Evolutionary conservation across 352 stramenopile genomes (phyloP).

Genomic region (Pythium aquatile): DNA sequence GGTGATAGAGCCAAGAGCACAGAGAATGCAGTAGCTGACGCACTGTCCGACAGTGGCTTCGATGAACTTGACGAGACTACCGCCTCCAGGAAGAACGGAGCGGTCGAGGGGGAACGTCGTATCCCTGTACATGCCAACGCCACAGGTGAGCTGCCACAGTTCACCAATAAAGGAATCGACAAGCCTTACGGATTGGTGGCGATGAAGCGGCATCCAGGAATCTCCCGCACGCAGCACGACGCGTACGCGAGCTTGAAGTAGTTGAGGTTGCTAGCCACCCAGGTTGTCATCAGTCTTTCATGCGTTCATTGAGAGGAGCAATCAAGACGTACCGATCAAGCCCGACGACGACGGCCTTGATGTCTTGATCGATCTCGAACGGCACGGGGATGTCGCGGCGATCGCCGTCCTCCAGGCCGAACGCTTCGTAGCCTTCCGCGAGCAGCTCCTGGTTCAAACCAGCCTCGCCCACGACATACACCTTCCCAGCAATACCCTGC

Average conservation of each 20-base stretch:
- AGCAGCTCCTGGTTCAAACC: conserved; percentile 67
- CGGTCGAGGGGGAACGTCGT: conserved; percentile 72
- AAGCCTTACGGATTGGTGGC: conserved; percentile 72
- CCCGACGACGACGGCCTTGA: conserved; percentile 79
- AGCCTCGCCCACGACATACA: conserved; percentile 82
- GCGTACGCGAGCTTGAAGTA: conserved; percentile 89
- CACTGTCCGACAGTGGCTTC: conserved; percentile 67
- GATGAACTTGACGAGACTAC: conserved; percentile 68
- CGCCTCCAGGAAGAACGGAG: conserved; percentile 69
- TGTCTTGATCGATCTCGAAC: conserved; percentile 64
- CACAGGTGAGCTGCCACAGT: background rate
- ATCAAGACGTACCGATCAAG: conserved; percentile 52
- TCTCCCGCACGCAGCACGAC: conserved; percentile 64
- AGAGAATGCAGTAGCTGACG: conserved; percentile 6
- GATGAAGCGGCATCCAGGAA: conserved; percentile 77
- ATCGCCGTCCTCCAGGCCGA: conserved; percentile 66
- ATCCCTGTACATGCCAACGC: conserved; percentile 40
- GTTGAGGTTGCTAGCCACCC: conserved; percentile 48
- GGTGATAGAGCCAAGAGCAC: too few relatives aligned
- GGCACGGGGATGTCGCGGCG: conserved; percentile 65
- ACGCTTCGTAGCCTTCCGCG: conserved; percentile 63
- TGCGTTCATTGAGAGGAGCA: too few relatives aligned
- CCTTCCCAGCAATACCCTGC: conserved; percentile 69
- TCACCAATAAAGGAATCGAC: background rate
- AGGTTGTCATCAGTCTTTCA: background rate